phyloP scores from a whole-genome alignment of 1,284 basidiomycete genomes.

The Malassezia arunalokei region DNA sequence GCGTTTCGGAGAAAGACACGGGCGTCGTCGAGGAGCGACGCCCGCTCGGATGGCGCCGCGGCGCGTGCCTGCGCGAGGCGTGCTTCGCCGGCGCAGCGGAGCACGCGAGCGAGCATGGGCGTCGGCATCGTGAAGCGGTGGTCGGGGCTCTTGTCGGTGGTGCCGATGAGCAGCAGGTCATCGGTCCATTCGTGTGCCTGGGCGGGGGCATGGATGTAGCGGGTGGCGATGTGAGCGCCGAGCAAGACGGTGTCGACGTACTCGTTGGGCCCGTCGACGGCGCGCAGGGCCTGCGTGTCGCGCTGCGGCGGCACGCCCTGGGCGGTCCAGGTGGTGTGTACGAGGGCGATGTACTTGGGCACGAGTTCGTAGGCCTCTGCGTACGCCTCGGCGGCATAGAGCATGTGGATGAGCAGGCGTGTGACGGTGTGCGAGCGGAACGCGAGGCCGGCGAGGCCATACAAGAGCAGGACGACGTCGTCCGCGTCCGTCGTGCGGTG shows the following conservation, averaged over 20 bases:
- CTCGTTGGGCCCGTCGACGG: slow-evolving; percentile 14
- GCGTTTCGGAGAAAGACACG: slow-evolving; percentile 55
- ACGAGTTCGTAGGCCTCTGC: slow-evolving; percentile 33
- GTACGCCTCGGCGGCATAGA: slow-evolving; percentile 36
- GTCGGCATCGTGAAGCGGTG: slow-evolving; percentile 11
- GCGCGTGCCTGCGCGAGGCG: slow-evolving; percentile 55
- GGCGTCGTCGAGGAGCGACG: slow-evolving; percentile 54
- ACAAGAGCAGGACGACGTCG: slow-evolving; percentile 36
- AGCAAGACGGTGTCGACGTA: slow-evolving; percentile 27
- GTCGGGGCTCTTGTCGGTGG: not conserved
- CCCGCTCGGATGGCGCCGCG: slow-evolving; percentile 52
- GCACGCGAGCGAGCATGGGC: slow-evolving; percentile 15
- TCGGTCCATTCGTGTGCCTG: slow-evolving; percentile 25
- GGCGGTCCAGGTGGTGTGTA: slow-evolving; percentile 37
- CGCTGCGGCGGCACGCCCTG: slow-evolving; percentile 17
- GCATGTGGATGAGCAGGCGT: slow-evolving; percentile 30
- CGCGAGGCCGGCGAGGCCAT: slow-evolving; percentile 31
- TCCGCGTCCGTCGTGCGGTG: slow-evolving; percentile 35
- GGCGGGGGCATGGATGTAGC: slow-evolving; percentile 21
- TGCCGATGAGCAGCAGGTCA: slow-evolving; percentile 22
- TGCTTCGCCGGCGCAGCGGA: slow-evolving; percentile 4
- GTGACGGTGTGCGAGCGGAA: slow-evolving; percentile 40
- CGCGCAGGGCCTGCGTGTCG: slow-evolving; percentile 1
- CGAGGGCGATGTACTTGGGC: slow-evolving; percentile 33
- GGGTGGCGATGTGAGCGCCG: slow-evolving; percentile 25